These are phyloP conservation scores for Pseudogymnoascus sp. DNA, from an alignment of 2,329 filamentous ascomycete species.

Conservation along the genomic window DNA sequence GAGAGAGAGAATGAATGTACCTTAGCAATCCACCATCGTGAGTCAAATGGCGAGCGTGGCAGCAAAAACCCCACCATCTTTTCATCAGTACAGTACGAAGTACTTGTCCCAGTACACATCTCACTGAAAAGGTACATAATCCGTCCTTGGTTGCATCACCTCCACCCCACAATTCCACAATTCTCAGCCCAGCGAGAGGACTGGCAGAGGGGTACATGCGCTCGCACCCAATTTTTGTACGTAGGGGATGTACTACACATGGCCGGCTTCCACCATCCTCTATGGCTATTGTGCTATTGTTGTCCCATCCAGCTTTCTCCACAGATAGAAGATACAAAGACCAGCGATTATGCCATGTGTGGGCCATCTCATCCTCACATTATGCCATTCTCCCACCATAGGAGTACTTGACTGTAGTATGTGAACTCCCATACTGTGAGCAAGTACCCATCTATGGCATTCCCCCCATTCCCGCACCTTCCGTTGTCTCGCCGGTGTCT, in stretches of 20 bases:
- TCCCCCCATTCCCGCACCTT: neutral
- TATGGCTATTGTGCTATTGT: neutral
- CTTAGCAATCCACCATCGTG: neutral
- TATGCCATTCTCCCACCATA: neutral
- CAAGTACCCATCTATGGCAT: neutral
- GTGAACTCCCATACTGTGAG: neutral
- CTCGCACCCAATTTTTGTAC: neutral
- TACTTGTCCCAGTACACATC: neutral
- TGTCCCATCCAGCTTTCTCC: too few species aligned
- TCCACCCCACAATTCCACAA: neutral
- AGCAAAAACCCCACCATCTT: neutral
- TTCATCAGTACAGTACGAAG: neutral
- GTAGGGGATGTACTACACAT: neutral
- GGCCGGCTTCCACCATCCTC: neutral
- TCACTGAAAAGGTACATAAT: neutral
- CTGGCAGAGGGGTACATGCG: neutral
- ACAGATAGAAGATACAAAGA: neutral
- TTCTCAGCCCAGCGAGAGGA: neutral
- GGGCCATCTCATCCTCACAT: neutral
- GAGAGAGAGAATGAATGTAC: neutral
- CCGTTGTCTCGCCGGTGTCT: neutral
- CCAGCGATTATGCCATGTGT: neutral
- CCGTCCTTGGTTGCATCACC: neutral
- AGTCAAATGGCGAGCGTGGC: neutral
- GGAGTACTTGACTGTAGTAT: neutral